A percentile compares a stretch with the other conserved stretches of the same genome.
phyloP scores from a whole-genome alignment of 2,329 filamentous ascomycete species.

The Ceratocystis papillata region DNA sequence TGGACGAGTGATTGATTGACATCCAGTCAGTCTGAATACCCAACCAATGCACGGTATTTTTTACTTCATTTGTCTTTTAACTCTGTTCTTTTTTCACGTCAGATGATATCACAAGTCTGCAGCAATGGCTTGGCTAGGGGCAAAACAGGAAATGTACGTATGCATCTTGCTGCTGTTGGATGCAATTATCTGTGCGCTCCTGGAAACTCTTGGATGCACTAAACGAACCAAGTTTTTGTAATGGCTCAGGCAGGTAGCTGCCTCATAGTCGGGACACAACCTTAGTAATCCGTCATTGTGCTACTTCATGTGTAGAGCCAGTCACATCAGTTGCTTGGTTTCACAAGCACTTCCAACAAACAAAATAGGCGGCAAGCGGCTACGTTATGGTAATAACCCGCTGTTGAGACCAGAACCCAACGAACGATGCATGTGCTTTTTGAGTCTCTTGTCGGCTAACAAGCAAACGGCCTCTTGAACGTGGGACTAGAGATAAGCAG shows the following conservation, averaged over 20 bases:
- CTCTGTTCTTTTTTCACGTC: neutral
- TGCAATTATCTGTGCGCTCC: neutral
- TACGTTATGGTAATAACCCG: neutral
- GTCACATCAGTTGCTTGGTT: neutral
- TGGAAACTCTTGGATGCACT: neutral
- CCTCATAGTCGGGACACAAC: neutral
- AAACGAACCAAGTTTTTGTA: too few species aligned
- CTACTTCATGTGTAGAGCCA: neutral
- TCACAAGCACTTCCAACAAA: neutral
- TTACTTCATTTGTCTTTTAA: neutral
- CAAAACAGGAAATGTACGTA: neutral
- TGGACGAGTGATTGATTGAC: neutral
- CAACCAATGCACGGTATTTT: neutral
- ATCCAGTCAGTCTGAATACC: conserved; percentile 1
- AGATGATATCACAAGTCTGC: neutral
- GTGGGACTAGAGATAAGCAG: neutral
- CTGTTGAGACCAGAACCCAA: neutral
- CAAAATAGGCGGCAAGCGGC: neutral
- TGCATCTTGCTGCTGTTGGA: neutral
- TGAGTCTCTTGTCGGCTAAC: neutral
- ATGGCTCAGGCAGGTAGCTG: neutral
- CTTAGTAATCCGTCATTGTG: neutral
- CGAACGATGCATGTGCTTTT: neutral
- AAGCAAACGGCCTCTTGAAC: neutral
- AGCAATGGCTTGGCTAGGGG: neutral